phyloP scores from a whole-genome alignment of 2,329 filamentous ascomycete genomes.

The Pyrenochaeta sp. region DNA sequence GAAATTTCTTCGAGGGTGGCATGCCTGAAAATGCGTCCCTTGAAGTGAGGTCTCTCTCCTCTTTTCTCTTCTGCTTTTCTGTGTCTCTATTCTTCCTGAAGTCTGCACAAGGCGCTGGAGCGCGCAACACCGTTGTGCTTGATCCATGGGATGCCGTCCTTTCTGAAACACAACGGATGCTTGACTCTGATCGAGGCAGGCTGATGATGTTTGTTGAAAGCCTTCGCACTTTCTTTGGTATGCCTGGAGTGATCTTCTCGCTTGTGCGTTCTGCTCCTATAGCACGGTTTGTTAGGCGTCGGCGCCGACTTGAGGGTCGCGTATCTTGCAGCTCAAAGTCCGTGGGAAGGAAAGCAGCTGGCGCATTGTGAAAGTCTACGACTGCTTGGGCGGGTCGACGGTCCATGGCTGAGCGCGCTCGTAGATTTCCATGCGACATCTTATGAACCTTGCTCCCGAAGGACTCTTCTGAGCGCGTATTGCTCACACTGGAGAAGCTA shows the following conservation, averaged over 20 bases:
- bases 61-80: conserved; percentile 26
- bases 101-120: conserved; percentile 18
- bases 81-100: conserved; percentile 17
- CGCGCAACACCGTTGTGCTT: conserved; percentile 25
- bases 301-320: conserved; percentile 33
- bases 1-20: conserved; percentile 37
- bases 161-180: conserved; percentile 18
- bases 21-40: conserved; percentile 8
- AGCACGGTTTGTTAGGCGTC: conserved; percentile 39
- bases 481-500: conserved; percentile 60
- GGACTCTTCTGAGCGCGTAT: conserved; percentile 48
- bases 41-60: conserved; percentile 15
- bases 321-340: conserved; percentile 55
- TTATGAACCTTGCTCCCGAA: conserved; percentile 39
- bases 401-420: conserved; percentile 33
- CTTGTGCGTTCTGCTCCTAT: conserved; percentile 29
- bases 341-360: conserved; percentile 57
- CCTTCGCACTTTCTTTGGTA: conserved; percentile 39
- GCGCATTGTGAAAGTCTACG: conserved; percentile 59
- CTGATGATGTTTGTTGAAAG: conserved; percentile 44
- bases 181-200: conserved; percentile 38
- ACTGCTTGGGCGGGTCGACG: conserved; percentile 40
- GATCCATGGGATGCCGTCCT: conserved; percentile 31
- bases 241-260: conserved; percentile 30
- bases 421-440: conserved; percentile 35